Conservation (phyloP, 2,329 filamentous ascomycete genomes). For the Arthroderma sp. region DNA sequence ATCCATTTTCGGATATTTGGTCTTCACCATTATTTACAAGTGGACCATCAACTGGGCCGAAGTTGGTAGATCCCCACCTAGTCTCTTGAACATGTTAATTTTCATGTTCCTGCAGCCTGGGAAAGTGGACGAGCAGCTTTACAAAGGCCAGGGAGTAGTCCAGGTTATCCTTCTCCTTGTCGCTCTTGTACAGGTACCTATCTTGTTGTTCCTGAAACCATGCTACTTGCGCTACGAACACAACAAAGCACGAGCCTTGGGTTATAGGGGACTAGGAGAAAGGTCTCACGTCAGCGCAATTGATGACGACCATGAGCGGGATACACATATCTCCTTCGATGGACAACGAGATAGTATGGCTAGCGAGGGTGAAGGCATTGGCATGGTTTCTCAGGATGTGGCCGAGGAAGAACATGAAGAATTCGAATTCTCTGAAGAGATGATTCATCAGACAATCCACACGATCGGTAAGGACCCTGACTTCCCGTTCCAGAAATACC, state of each 20-base stretch:
- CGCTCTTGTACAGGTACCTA: slow-evolving; percentile 73
- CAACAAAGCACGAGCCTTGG: slow-evolving; percentile 72
- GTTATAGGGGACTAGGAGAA: slow-evolving; percentile 89
- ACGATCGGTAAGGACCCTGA: slow-evolving; percentile 63
- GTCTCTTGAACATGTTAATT: slow-evolving; percentile 95
- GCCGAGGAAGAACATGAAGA: slow-evolving; percentile 75
- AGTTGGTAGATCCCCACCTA: slow-evolving; percentile 57
- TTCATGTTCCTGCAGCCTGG: slow-evolving; percentile 97
- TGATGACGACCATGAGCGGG: slow-evolving; percentile 70
- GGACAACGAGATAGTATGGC: slow-evolving; percentile 49
- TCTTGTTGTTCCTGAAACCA: slow-evolving; percentile 88
- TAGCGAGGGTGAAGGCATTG: slow-evolving; percentile 68
- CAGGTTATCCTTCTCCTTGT: slow-evolving; percentile 70
- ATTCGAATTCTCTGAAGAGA: slow-evolving; percentile 91
- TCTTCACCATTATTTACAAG: slow-evolving; percentile 91
- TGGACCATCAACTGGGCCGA: slow-evolving; percentile 83
- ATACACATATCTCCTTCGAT: slow-evolving; percentile 44
- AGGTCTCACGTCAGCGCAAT: slow-evolving; percentile 75
- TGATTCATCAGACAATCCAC: slow-evolving; percentile 99
- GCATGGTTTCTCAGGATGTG: slow-evolving; percentile 80
- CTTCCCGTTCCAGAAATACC: neutral
- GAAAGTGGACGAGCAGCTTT: slow-evolving; percentile 54
- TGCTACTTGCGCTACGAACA: slow-evolving; percentile 90
- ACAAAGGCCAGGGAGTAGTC: slow-evolving; percentile 59
- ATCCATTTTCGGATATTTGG: slow-evolving; percentile 92